Base-by-base conservation (phyloP, 202 grass and related monocot species). In the Panicum hallii region DNA sequence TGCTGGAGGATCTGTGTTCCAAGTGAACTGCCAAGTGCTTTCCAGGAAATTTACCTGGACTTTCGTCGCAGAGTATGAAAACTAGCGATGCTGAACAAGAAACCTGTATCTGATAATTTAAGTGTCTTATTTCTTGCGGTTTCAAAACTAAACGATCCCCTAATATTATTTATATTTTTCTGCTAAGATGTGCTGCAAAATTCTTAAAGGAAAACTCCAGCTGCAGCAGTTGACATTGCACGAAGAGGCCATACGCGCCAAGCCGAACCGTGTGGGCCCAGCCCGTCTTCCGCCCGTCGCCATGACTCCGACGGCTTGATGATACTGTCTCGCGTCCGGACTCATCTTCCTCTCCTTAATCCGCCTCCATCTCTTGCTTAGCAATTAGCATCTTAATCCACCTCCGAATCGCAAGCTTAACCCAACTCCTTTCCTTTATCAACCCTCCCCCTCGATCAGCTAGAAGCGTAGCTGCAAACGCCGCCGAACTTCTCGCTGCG, bases 261-360 rank as follows among this genome's bases (percentile, higher is more conserved):
- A 64, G 53, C 68, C 9, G 46, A 54, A 36, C 47, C 47, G 23
- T 43, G 68, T 80, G 78, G 77, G 77, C 47, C 69, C 69, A 19
- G 57, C 11, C 19, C 19, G 3, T 2, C n/a, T 11, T 11, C 13
- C 20, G 20, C 6, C 47, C 47, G 4, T 43, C 11, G 20, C 47
- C 77, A 41, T 58, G 38, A 44, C 36, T 8, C 26, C 26, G 44
- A 72, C 73, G 36, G 19, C 36, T 44, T 41, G 4, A 7, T 46
- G 20, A 61, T 61, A 61, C n/a, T 23, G 19, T 7, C 7, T 67
- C 64, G 34, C 15, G 9, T 20, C 36, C 64, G 36, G 61, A 12
- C 48, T 55, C 49, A 32, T 14, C 56, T 23, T 69, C 14, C 5
- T 47, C 14, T 47, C 9, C 43, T 49, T 68, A 75, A 57, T 81